Percentiles rank a stretch among this genome's conserved stretches.
Evolutionary conservation across 2,329 filamentous ascomycete species (phyloP).

Genomic region (Epichloe festucae): DNA sequence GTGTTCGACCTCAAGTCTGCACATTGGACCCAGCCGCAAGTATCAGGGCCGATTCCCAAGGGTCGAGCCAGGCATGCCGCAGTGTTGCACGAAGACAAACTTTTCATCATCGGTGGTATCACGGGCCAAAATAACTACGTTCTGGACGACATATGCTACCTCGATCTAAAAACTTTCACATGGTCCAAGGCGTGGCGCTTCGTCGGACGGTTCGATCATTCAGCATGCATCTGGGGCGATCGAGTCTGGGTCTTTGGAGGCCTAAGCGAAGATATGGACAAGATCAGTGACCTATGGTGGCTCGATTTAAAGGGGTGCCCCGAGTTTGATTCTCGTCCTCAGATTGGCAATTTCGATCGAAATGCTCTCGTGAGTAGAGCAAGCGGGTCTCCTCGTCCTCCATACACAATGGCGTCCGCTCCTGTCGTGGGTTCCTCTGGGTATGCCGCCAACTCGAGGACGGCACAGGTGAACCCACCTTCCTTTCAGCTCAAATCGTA

Average conservation of each 20-base stretch:
- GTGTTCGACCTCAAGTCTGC: constrained; percentile 91
- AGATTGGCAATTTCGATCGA: constrained; percentile 38
- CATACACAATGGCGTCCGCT: constrained; percentile 36
- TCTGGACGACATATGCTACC: constrained; percentile 88
- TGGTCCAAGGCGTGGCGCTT: constrained; percentile 97
- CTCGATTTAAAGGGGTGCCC: constrained; percentile 85
- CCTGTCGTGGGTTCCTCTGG: constrained; percentile 45
- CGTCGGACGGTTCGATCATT: constrained; percentile 87
- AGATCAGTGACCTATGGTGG: constrained; percentile 94
- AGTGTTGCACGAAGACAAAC: constrained; percentile 87
- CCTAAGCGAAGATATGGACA: constrained; percentile 91
- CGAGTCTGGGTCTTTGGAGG: constrained; percentile 95
- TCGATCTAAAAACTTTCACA: constrained; percentile 93
- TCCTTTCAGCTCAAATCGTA: constrained; percentile 58
- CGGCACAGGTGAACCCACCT: constrained; percentile 52
- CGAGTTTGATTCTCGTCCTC: constrained; percentile 62
- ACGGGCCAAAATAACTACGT: constrained; percentile 87
- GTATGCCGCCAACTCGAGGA: constrained; percentile 55
- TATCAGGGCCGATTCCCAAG: constrained; percentile 73
- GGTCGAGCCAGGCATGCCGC: constrained; percentile 88
- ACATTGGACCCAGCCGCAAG: constrained; percentile 86
- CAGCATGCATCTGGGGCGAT: constrained; percentile 82
- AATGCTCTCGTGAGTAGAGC: constrained; percentile 26
- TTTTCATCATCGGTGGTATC: constrained; percentile 93
- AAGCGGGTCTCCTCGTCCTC: constrained; percentile 37